A percentile compares a stretch with the other conserved stretches of the same genome.
Conservation (phyloP, 2,329 filamentous ascomycete species). For the Ophiosphaerella herpotricha region DNA sequence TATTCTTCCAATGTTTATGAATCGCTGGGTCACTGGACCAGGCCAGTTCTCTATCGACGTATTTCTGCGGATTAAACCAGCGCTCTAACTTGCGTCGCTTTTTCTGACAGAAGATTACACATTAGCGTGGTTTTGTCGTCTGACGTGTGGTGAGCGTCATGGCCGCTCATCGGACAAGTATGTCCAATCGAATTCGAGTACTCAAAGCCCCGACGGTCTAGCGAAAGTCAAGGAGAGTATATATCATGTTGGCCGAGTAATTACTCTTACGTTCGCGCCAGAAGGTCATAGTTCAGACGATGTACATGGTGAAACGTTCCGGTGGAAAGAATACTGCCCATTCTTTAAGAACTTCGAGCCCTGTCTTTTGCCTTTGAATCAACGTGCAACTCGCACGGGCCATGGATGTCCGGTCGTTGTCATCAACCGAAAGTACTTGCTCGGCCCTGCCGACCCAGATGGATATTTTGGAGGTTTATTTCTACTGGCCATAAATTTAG, state of each 20-base stretch:
- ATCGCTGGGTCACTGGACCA: constrained; percentile 22
- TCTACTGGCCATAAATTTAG: constrained; percentile 17
- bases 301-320: constrained; percentile 9
- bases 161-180: constrained; percentile 2
- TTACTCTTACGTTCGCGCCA: constrained; percentile 19
- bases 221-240: constrained; percentile 7
- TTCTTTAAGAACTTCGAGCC: constrained; percentile 9
- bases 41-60: constrained; percentile 10
- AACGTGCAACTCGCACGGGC: not conserved
- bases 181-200: constrained; percentile 6
- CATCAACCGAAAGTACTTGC: constrained; percentile 16
- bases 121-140: constrained; percentile 23
- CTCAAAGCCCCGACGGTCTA: not conserved
- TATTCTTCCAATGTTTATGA: constrained; percentile 19
- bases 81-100: constrained; percentile 19
- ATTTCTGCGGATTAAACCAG: constrained; percentile 9
- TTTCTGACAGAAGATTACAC: constrained; percentile 18
- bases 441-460: not conserved
- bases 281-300: not conserved
- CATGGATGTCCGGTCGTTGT: constrained; percentile 8
- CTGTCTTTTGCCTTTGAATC: constrained; percentile 6
- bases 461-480: constrained; percentile 12
- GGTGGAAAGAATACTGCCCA: not conserved
- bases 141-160: constrained; percentile 14
- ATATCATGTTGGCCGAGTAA: constrained; percentile 1